A percentile compares a stretch with the other conserved stretches of the same genome.
These are phyloP conservation scores for Leccinum subtestaceum DNA, from an alignment of 768 basidiomycete genomes.

Conservation along the genomic window DNA sequence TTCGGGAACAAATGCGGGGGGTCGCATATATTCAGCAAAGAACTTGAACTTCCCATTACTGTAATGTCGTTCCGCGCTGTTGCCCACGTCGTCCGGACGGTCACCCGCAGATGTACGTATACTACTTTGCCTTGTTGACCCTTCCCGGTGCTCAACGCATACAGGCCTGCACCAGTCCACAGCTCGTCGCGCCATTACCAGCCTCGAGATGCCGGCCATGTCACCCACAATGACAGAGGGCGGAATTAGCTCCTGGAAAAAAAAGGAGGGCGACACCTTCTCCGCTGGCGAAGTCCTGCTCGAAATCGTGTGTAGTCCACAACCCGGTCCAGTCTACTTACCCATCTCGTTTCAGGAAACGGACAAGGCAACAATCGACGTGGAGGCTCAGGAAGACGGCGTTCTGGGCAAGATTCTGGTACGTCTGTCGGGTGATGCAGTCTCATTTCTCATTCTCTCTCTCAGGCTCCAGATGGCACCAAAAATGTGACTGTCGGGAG, in stretches of 20 bases:
- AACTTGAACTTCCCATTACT: not conserved
- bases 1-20: not conserved
- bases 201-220: slow-evolving; percentile 94
- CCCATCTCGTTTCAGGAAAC: slow-evolving; percentile 60
- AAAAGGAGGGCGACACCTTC: slow-evolving; percentile 79
- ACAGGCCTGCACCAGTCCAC: slow-evolving; percentile 48
- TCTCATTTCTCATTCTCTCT: not conserved
- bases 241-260: slow-evolving; percentile 89
- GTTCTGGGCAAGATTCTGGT: slow-evolving; percentile 92
- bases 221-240: slow-evolving; percentile 97
- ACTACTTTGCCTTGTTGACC: not conserved
- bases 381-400: slow-evolving; percentile 97
- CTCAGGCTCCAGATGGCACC: slow-evolving; percentile 69
- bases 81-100: slow-evolving; percentile 11
- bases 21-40: not conserved
- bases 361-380: slow-evolving; percentile 95
- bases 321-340: not conserved
- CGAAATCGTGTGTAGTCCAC: slow-evolving; percentile 67
- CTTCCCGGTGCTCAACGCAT: slow-evolving; percentile 3
- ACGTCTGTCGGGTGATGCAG: slow-evolving; percentile 26
- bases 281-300: slow-evolving; percentile 79
- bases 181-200: slow-evolving; percentile 59
- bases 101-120: slow-evolving; percentile 26
- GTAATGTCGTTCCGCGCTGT: slow-evolving; percentile 16
- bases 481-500: slow-evolving; percentile 87